phyloP scores from a whole-genome alignment of 768 basidiomycete genomes.

The Amanita rubescens region DNA sequence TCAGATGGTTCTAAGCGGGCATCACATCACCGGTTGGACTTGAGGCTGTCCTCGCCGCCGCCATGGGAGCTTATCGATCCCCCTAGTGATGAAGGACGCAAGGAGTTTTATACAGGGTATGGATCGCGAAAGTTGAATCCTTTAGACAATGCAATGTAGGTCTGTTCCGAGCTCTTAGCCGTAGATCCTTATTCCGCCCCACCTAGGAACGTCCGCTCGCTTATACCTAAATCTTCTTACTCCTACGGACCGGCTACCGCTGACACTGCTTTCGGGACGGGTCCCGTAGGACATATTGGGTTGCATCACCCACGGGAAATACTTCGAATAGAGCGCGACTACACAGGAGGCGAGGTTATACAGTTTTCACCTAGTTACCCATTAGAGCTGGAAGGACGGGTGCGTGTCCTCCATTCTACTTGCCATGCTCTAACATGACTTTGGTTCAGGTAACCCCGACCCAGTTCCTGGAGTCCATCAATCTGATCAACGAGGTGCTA shows the following conservation, averaged over 20 bases:
- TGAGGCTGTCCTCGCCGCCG: constrained; percentile 48
- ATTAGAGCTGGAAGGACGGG: constrained; percentile 88
- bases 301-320: constrained; percentile 89
- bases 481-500: constrained; percentile 81
- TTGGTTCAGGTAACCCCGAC: constrained; percentile 74
- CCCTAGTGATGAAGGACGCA: constrained; percentile 33
- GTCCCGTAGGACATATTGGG: constrained; percentile 80
- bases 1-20: constrained; percentile 24
- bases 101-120: constrained; percentile 35
- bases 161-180: constrained; percentile 6
- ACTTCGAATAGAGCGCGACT: constrained; percentile 88
- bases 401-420: constrained; percentile 31
- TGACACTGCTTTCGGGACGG: constrained; percentile 75
- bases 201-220: constrained; percentile 31
- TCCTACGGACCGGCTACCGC: constrained; percentile 75
- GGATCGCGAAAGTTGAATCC: constrained; percentile 36
- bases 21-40: constrained; percentile 42
- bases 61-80: constrained; percentile 60
- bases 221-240: constrained; percentile 75
- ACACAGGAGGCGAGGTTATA: constrained; percentile 79
- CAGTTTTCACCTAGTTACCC: constrained; percentile 90
- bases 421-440: background rate
- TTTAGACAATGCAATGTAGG: constrained; percentile 37
- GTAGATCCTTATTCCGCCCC: constrained; percentile 5
- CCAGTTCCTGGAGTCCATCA: constrained; percentile 85